Evolutionary conservation across 495 filamentous ascomycete species (phyloP).

Genomic region (Neurospora tetrasperma): DNA sequence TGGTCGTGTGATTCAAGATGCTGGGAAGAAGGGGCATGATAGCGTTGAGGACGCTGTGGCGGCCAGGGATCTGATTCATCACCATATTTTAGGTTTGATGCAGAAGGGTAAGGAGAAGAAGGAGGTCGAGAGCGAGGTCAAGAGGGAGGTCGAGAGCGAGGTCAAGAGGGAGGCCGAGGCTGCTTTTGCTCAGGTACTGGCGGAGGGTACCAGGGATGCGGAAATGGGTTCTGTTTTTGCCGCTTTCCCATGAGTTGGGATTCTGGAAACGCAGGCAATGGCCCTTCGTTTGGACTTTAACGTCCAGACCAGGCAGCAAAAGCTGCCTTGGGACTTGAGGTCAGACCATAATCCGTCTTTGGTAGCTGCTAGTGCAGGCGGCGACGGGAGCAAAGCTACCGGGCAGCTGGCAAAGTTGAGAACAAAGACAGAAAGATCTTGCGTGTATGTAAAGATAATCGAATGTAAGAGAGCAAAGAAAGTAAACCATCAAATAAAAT

Average conservation of each 20-base stretch:
- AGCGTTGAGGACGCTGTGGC: slow-evolving; percentile 35
- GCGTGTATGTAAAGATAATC: no score
- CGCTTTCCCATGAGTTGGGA: neutral
- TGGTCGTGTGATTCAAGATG: slow-evolving; percentile 22
- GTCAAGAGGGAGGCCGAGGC: neutral
- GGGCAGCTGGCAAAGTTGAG: no score
- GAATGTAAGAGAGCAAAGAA: no score
- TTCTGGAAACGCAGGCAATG: neutral
- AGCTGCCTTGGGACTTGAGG: no score
- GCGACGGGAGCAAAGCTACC: no score
- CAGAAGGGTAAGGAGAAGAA: neutral
- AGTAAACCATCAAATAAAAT: no score
- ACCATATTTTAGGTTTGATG: neutral
- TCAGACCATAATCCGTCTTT: no score
- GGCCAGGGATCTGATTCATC: slow-evolving; percentile 25
- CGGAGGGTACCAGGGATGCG: neutral
- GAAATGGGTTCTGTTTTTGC: neutral
- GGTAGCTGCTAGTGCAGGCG: no score
- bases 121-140: neutral
- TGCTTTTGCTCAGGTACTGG: neutral
- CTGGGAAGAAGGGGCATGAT: slow-evolving; percentile 18
- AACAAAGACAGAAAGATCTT: no score
- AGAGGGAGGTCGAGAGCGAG: neutral
- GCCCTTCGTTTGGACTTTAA: neutral
- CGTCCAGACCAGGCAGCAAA: neutral